Evolutionary conservation across 2,329 filamentous ascomycete species (phyloP), one percentile per base, ranked within the genome.

Genomic region (Monosporascus sp.): DNA sequence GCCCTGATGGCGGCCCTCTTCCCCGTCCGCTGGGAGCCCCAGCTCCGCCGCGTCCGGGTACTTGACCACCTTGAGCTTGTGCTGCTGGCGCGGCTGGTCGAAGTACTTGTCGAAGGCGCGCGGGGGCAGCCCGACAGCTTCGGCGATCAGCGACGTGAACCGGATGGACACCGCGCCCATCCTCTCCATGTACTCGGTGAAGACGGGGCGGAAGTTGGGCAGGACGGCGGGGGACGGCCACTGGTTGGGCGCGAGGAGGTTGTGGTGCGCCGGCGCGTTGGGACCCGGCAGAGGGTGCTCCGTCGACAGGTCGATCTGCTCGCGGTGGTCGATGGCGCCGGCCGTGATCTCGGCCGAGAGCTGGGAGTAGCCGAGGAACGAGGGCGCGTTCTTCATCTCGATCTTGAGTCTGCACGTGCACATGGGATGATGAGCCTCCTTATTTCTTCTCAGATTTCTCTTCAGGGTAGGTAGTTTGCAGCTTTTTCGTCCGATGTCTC

Each of bases 21-120:
- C 65, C 39, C 67, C 72, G 3, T 65, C 68, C 20, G 59, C 68
- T 3, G 36, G 2, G 3, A 77, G 67, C 0, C 78, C 81, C 1
- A 88, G 72, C 66, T 83, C 78, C n/a, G 73, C 70, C 14, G 81
- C 69, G 66, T 94, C 90, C 0, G 90, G 90, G 65, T 94, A 95
- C 73, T 89, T 90, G 55, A 95, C 86, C 54, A 96, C 86, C 74
- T 96, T 96, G 63, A 95, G 79, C 75, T 95, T 95, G 74, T 95
- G 89, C 72, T 94, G 90, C 74, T 82, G 76, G 60, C 80, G 69
- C 20, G n/a, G n/a, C 1, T 24, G 41, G 66, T 92, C 89, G 70
- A 93, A 93, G 75, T 92, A 95, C 62, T 81, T 83, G 65, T 83
- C 74, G 69, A 96, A 95, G 0, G 90, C 89, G 49, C 79, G 71